Base-by-base conservation (phyloP, 768 basidiomycete species). In the Naganishia onofrii region DNA sequence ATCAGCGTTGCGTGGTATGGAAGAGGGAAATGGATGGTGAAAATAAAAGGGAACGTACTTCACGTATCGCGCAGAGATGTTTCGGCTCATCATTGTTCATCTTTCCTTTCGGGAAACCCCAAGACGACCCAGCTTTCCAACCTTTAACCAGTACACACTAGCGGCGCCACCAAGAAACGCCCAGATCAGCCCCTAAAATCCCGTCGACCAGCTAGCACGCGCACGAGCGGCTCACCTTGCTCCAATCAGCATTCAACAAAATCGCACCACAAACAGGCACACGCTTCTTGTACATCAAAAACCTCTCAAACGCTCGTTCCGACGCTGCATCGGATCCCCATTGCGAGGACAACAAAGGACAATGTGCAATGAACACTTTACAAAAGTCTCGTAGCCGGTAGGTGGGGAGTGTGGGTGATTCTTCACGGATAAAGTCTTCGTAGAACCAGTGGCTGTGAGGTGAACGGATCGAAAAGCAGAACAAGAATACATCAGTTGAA, bases 71-170 rank as follows among this genome's bases (percentile, higher is more conserved):
- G 81, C 96, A 99, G 67, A 85, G 85, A 58, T 86, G 85, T 68
- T 88, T 86, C 9, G 89, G 87, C 79, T 99, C 96, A 70, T 90
- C 87, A 79, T 94, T 89, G 76, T 99, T 99, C 80, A 98, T 98
- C 83, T 99, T 99, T n/a, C 96, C 96, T 79, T 95, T 91, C 8
- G 96, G 96, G 81, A 98, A 99, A n/a, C 92, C 90, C 96, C 96
- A 99, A 8, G 93, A 92, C 1, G 96, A 91, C 23, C 89, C 91
- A 42, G 92, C 88, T 81, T 96, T 97, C 92, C 92, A 98, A 8
- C 96, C 96, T 82, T 96, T 93, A 70, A 99, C 96, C 70, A 99
- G 86, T n/a, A 99, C 85, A 77, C 92, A 93, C 94, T 97, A 78
- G 8, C 7, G 15, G 5, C 9, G 7, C 7, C 6, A 17, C 5